A percentile compares a stretch with the other conserved stretches of the same genome.
phyloP scores from a whole-genome alignment of 768 basidiomycete genomes.

The Hygrophorus russula region DNA sequence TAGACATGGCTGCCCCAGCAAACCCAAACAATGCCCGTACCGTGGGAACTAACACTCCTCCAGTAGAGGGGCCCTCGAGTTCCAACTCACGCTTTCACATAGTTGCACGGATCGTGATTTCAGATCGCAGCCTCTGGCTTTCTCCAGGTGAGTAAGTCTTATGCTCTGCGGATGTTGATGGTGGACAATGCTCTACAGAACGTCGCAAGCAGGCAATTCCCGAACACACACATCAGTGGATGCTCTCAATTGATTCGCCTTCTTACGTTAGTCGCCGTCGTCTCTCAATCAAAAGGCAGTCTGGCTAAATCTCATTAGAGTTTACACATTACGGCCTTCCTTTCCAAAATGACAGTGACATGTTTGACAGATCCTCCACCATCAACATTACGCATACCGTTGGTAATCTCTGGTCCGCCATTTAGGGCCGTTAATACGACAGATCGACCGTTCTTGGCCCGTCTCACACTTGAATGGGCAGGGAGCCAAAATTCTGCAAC shows the following conservation, averaged over 20 bases:
- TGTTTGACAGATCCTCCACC: constrained; percentile 12
- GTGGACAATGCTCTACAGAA: constrained; percentile 13
- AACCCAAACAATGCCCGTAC: neutral
- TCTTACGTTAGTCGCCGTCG: constrained; percentile 30
- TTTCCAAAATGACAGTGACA: constrained; percentile 27
- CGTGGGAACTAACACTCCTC: no score
- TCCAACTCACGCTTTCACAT: constrained; percentile 36
- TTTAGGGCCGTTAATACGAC: constrained; percentile 34
- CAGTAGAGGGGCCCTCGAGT: constrained; percentile 4
- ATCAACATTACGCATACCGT: constrained; percentile 9
- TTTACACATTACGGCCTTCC: constrained; percentile 33
- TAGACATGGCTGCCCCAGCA: neutral
- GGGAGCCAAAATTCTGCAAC: constrained; percentile 22
- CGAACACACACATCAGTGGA: constrained; percentile 39
- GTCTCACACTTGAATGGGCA: constrained; percentile 13
- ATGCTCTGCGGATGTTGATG: neutral
- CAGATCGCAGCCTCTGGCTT: constrained; percentile 38
- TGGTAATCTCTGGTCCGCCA: constrained; percentile 24
- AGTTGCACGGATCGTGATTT: constrained; percentile 31
- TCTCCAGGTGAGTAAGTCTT: constrained; percentile 22
- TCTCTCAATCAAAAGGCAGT: neutral
- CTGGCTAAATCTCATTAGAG: constrained; percentile 14
- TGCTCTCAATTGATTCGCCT: constrained; percentile 41
- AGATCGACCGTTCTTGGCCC: constrained; percentile 33
- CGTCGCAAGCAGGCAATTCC: constrained; percentile 15